These are phyloP conservation scores for Monotropa hypopitys DNA, from an alignment of 179 eudicot species.

Conservation along the genomic window DNA sequence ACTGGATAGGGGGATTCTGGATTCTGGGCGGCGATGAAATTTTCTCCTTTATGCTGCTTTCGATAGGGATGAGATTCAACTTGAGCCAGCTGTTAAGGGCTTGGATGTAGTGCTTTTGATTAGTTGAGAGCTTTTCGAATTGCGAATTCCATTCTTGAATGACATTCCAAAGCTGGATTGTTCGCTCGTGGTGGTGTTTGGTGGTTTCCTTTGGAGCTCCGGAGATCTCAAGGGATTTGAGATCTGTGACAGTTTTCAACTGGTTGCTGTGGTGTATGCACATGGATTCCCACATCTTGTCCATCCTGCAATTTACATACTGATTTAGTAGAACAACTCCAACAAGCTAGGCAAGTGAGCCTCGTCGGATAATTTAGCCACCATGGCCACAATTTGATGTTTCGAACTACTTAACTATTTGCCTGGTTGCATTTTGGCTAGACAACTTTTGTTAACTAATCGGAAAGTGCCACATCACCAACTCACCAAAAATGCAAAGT, in stretches of 20 bases:
- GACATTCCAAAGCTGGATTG: constrained; percentile 47
- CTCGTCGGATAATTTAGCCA: not conserved
- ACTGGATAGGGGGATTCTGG: constrained; percentile 65
- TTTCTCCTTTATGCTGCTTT: constrained; percentile 68
- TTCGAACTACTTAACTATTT: not conserved
- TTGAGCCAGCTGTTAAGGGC: constrained; percentile 70
- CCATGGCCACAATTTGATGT: not conserved
- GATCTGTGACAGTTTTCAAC: constrained; percentile 34
- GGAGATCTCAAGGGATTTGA: constrained; percentile 50
- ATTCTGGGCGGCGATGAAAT: constrained; percentile 62
- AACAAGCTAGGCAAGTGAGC: not conserved
- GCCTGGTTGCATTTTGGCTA: not conserved
- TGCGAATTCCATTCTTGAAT: constrained; percentile 53
- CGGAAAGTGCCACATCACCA: not conserved
- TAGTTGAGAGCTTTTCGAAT: constrained; percentile 49
- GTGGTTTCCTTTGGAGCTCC: constrained; percentile 58
- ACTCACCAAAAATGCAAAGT: not conserved
- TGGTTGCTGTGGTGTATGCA: constrained; percentile 53
- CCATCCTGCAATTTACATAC: constrained; percentile 43
- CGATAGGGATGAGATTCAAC: constrained; percentile 74
- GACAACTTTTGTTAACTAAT: not conserved
- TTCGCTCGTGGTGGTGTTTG: constrained; percentile 51
- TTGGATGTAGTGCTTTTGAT: constrained; percentile 55
- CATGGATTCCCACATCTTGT: constrained; percentile 76
- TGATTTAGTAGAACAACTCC: not conserved